Conservation (phyloP, 441 rosid species). For the Biscutella auriculata region DNA sequence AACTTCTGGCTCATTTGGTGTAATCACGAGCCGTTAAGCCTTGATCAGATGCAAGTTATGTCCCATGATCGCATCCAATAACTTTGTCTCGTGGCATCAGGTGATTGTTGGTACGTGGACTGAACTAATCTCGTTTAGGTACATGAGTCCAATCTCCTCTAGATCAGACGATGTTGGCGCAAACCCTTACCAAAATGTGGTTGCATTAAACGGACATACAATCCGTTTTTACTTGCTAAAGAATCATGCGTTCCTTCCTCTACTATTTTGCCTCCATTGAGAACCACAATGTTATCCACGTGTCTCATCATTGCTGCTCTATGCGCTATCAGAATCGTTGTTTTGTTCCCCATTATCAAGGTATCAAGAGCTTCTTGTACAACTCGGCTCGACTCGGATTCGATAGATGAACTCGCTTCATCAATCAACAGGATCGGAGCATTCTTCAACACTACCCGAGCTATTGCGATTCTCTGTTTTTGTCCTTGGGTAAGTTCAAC, state of each 20-base stretch:
- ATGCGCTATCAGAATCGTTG: conserved; percentile 92
- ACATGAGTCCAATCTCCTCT: conserved; percentile 16
- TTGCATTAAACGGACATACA: conserved; percentile 90
- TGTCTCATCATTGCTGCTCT: conserved; percentile 97
- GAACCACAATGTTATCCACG: conserved; percentile 92
- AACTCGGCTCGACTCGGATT: conserved; percentile 92
- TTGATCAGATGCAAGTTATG: conserved; percentile 8
- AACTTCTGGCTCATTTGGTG: conserved; percentile 17
- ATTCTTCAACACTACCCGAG: conserved; percentile 87
- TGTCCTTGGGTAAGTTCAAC: conserved; percentile 96
- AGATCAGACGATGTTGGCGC: conserved; percentile 76
- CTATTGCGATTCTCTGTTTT: conserved; percentile 92
- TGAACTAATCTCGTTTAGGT: background rate
- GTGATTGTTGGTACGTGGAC: background rate
- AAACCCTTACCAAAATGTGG: conserved; percentile 91
- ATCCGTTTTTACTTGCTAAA: conserved; percentile 69
- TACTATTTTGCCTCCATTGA: conserved; percentile 87
- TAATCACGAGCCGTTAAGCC: background rate
- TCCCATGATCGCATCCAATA: background rate
- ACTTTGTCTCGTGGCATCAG: background rate
- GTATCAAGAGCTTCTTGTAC: conserved; percentile 98
- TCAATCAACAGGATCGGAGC: conserved; percentile 88
- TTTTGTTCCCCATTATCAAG: conserved; percentile 89
- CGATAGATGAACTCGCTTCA: conserved; percentile 92
- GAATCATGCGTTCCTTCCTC: conserved; percentile 92